Conservation (phyloP, 1,284 basidiomycete genomes). For the Sporisorium graminicola region DNA sequence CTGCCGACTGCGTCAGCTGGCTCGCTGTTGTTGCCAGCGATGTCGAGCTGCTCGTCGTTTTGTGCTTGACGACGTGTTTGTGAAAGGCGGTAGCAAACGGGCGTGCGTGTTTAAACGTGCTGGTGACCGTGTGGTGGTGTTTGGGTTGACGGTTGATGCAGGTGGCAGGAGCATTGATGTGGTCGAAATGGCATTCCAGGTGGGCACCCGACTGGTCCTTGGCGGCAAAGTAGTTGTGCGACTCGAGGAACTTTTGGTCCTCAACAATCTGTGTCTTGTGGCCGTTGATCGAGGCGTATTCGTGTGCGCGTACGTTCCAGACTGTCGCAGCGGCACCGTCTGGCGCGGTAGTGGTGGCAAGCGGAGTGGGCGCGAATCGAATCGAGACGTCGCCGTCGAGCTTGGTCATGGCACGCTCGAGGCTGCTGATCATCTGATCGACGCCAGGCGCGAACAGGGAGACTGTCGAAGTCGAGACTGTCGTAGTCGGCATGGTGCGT, state of each 20-base stretch:
- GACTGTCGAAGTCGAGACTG: constrained; percentile 26
- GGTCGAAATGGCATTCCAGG: constrained; percentile 40
- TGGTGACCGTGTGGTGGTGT: constrained; percentile 27
- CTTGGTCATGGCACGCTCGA: constrained; percentile 22
- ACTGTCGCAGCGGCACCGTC: constrained; percentile 40
- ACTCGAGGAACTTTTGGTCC: constrained; percentile 39
- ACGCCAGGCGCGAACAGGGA: constrained; percentile 42
- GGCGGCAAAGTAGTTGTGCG: constrained; percentile 42
- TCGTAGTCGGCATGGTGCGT: constrained; percentile 12
- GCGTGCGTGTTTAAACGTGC: constrained; percentile 31
- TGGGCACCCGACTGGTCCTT: constrained; percentile 22
- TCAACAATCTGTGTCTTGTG: constrained; percentile 30
- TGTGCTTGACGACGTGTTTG: constrained; percentile 26
- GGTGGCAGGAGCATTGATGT: constrained; percentile 29
- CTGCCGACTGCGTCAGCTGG: constrained; percentile 11
- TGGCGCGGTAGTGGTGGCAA: constrained; percentile 44
- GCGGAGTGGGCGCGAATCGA: constrained; percentile 24
- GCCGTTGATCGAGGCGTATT: constrained; percentile 37
- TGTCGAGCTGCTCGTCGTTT: constrained; percentile 13
- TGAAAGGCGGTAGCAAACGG: constrained; percentile 38
- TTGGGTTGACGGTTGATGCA: constrained; percentile 37
- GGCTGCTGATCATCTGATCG: constrained; percentile 33
- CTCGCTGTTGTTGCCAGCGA: background rate
- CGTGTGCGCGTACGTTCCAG: constrained; percentile 49
- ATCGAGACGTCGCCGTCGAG: constrained; percentile 28